Evolutionary conservation across 2,329 filamentous ascomycete genomes (phyloP).

Genomic region (Pseudohalonectria lignicola): DNA sequence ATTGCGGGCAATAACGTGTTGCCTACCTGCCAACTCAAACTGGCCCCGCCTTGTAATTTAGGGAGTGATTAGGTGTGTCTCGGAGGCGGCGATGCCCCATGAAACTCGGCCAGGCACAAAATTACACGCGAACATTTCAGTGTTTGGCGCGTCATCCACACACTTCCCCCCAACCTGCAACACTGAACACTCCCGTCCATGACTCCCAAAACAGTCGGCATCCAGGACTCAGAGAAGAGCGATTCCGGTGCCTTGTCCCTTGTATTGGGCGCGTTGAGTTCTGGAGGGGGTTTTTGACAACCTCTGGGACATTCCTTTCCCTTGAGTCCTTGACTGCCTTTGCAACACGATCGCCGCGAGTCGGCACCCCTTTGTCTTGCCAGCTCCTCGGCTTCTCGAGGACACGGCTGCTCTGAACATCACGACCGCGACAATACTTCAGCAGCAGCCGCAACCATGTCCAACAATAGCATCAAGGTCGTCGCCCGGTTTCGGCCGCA

Average conservation of each 20-base stretch:
- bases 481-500: slow-evolving; percentile 96
- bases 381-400: slow-evolving; percentile 8
- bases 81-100: background rate
- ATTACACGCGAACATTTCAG: slow-evolving; percentile 2
- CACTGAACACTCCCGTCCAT: no score
- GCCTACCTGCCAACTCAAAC: slow-evolving; percentile 3
- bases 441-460: slow-evolving; percentile 29
- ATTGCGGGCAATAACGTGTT: background rate
- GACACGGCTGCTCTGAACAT: slow-evolving; percentile 12
- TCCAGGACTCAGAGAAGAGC: no score
- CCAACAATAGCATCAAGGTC: slow-evolving; percentile 66
- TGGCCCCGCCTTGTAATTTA: background rate
- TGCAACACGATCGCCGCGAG: slow-evolving; percentile 3
- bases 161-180: background rate
- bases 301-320: no score
- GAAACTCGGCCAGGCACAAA: slow-evolving; percentile 3
- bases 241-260: no score
- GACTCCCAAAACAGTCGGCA: no score
- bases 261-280: no score
- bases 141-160: slow-evolving; percentile 6
- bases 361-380: slow-evolving; percentile 2
- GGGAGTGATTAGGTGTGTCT: background rate
- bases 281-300: no score
- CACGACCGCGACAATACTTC: no score
- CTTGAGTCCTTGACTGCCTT: no score